phyloP scores from a whole-genome alignment of 164 flowering plant genomes.

The Dillenia turbinata region DNA sequence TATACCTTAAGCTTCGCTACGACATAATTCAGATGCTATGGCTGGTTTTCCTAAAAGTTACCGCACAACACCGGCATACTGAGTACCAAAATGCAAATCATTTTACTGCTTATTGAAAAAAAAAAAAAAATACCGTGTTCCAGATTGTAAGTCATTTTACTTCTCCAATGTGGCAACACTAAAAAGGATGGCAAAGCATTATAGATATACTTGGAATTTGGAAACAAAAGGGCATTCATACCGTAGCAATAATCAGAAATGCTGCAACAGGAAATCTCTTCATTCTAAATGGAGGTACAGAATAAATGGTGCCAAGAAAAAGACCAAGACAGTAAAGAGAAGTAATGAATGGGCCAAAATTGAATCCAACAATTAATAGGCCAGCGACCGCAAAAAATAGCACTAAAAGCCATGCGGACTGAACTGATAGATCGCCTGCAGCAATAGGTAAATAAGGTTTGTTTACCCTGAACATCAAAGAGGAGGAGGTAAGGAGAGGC shows the following conservation, averaged over 20 bases:
- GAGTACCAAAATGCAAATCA: too few species aligned
- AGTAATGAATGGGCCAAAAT: slow-evolving; percentile 89
- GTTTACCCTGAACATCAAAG: slow-evolving; percentile 73
- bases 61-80: too few species aligned
- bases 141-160: too few species aligned
- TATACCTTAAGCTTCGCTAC: too few species aligned
- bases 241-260: slow-evolving; percentile 98
- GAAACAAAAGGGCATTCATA: slow-evolving; percentile 22
- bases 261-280: slow-evolving; percentile 93
- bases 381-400: slow-evolving; percentile 70
- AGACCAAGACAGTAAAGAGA: slow-evolving; percentile 90
- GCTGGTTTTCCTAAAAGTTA: too few species aligned
- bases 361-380: slow-evolving; percentile 55
- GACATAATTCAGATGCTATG: too few species aligned
- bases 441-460: slow-evolving; percentile 98
- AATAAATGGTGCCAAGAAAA: slow-evolving; percentile 91
- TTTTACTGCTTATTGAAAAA: too few species aligned
- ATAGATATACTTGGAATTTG: too few species aligned
- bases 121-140: too few species aligned
- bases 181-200: too few species aligned
- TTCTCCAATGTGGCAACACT: too few species aligned
- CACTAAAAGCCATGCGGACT: slow-evolving; percentile 91
- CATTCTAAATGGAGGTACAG: slow-evolving; percentile 96
- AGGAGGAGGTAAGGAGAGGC: background rate
- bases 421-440: slow-evolving; percentile 94